Base-by-base conservation (phyloP, 805 yeast genomes). In the Candida peoriensis region DNA sequence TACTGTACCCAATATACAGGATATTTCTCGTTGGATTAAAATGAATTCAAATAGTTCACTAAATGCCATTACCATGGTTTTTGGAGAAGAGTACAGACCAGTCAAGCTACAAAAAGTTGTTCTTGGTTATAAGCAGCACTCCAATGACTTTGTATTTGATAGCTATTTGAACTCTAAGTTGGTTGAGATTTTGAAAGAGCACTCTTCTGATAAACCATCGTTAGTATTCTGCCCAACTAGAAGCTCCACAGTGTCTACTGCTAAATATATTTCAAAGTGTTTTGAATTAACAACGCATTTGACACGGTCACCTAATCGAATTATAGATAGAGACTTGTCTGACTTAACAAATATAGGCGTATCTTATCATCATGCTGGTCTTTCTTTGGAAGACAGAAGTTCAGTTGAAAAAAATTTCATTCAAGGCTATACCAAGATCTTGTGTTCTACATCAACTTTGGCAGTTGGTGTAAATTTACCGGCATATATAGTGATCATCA, bases 381-480 rank as follows among this genome's bases (percentile, higher is more conserved):
- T 76, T 28, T 55, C 71, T 2, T 46, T 57, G 31, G 58, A 56
- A 3, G 82, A 77, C 46, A 54, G 81, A 32, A 52, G 43, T 11
- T 36, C 55, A 2, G 63, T 76, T 3, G 82, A 77, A 46, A 51
- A 53, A 15, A 47, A 55, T 12, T 77, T 74, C 39, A 50, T 64
- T 6, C 47, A 52, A 5, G 77, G 77, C 0, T 46, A 52, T 4
- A 50, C 72, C 6, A 61, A 58, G 38, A 54, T 72, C 12, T 44
- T 77, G 20, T 76, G 80, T 30, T 71, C 74, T 2, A 77, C 82
- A 0, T 72, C 81, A 1, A 76, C 82, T 0, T 55, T 77, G 38
- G 78, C 82, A 0, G 70, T 74, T 37, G 82, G 82, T 15, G 76
- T 76, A 6, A 76, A 76, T 43, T 54, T 77, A 18, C 82, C 82